phyloP scores from a whole-genome alignment of 441 rosid genomes.

The Arabidopsis lyrata region DNA sequence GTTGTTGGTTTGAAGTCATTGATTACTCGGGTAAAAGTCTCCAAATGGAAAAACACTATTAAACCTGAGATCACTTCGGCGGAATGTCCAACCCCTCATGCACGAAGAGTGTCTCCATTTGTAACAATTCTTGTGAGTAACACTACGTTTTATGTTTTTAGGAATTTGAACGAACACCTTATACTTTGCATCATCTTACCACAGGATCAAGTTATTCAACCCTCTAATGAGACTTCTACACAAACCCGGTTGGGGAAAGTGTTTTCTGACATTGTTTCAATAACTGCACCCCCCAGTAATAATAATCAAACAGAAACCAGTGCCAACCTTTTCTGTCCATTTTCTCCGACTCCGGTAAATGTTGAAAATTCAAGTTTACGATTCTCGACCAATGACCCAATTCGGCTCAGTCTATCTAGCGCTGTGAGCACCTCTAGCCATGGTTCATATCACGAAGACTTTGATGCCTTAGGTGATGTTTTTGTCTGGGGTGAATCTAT shows the following conservation, averaged over 20 bases:
- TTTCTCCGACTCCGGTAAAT: conserved; percentile 39
- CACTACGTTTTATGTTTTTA: conserved; percentile 32
- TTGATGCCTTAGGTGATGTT: conserved; percentile 81
- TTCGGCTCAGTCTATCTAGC: conserved; percentile 75
- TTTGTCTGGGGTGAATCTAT: conserved; percentile 84
- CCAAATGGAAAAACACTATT: conserved; percentile 59
- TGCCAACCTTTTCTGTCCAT: conserved; percentile 42
- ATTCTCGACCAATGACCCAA: conserved; percentile 54
- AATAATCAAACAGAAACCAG: conserved; percentile 55
- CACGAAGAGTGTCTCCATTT: conserved; percentile 54
- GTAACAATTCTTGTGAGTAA: conserved; percentile 57
- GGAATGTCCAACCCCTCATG: conserved; percentile 55
- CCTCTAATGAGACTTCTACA: conserved; percentile 52
- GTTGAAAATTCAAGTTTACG: conserved; percentile 54
- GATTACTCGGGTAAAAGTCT: conserved; percentile 51
- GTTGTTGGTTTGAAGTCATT: conserved; percentile 78
- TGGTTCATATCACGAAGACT: conserved; percentile 69
- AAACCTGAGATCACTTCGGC: conserved; percentile 57
- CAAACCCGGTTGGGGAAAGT: conserved; percentile 65
- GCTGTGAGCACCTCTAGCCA: conserved; percentile 80
- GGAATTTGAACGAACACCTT: conserved; percentile 8
- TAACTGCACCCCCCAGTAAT: conserved; percentile 52
- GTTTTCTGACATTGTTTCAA: conserved; percentile 62
- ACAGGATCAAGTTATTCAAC: conserved; percentile 58
- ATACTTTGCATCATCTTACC: conserved; percentile 26